Percentiles rank a stretch among this genome's conserved stretches.
Evolutionary conservation across 2,329 filamentous ascomycete species (phyloP).

Genomic region (Exophiala viscosa): DNA sequence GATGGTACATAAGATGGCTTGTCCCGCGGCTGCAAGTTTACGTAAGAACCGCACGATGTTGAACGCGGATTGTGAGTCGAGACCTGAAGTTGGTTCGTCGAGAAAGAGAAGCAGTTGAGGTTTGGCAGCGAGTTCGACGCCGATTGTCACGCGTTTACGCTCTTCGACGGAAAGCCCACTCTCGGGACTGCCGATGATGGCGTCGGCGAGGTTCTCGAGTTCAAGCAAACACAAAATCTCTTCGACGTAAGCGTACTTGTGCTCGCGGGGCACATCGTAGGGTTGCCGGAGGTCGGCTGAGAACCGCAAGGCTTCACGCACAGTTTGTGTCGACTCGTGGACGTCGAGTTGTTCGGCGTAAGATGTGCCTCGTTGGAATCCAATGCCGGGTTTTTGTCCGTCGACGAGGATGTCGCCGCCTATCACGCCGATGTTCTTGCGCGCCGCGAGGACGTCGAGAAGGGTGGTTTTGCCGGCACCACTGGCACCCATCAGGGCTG

Average conservation of each 20-base stretch:
- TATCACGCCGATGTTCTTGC: conserved; percentile 64
- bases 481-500: conserved; percentile 52
- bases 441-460: conserved; percentile 67
- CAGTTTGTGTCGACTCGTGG: conserved; percentile 59
- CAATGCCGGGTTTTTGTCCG: conserved; percentile 53
- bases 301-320: conserved; percentile 64
- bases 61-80: conserved; percentile 67
- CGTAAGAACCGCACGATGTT: conserved; percentile 61
- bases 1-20: conserved; percentile 86
- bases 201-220: conserved; percentile 63
- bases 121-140: conserved; percentile 60
- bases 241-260: conserved; percentile 65
- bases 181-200: conserved; percentile 60
- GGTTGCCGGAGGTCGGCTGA: conserved; percentile 62
- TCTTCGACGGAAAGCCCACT: conserved; percentile 56
- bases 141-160: conserved; percentile 54
- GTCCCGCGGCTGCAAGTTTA: conserved; percentile 66
- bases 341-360: conserved; percentile 66
- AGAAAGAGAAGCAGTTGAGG: conserved; percentile 59
- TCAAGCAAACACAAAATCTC: conserved; percentile 63
- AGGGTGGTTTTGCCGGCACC: conserved; percentile 84
- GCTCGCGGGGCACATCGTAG: conserved; percentile 52
- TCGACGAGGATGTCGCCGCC: conserved; percentile 61
- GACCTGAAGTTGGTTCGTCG: conserved; percentile 61
- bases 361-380: conserved; percentile 61